Percentiles rank a stretch among this genome's conserved stretches.
These are phyloP conservation scores for Thalassiosira livingstoniorum DNA, from an alignment of 352 stramenopile genomes.

Conservation along the genomic window DNA sequence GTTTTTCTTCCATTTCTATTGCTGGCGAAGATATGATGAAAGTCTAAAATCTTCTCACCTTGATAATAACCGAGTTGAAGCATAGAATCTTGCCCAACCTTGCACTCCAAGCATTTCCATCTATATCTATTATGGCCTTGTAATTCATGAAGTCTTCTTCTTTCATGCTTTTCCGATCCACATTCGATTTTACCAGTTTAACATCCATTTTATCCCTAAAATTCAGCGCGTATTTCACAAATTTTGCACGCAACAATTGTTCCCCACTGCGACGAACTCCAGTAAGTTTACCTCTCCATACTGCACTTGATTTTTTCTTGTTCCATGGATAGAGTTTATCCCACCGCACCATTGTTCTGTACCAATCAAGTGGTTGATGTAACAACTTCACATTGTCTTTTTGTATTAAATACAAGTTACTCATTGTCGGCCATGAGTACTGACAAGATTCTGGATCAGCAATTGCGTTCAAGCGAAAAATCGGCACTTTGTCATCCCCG, in stretches of 20 bases:
- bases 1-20: neutral
- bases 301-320: conserved; percentile 40
- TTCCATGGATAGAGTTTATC: conserved; percentile 50
- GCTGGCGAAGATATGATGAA: neutral
- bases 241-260: conserved; percentile 29
- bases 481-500: conserved; percentile 40
- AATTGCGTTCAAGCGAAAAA: conserved; percentile 52
- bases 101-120: conserved; percentile 64
- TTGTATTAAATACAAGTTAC: conserved; percentile 37
- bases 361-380: conserved; percentile 30
- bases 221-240: conserved; percentile 27
- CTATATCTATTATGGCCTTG: conserved; percentile 62
- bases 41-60: conserved; percentile 33
- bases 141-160: conserved; percentile 56
- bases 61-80: conserved; percentile 61
- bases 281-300: conserved; percentile 50
- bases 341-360: conserved; percentile 32
- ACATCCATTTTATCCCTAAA: conserved; percentile 49
- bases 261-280: conserved; percentile 32
- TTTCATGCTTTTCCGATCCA: conserved; percentile 30
- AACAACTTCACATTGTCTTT: conserved; percentile 31
- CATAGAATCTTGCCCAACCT: conserved; percentile 59
- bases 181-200: conserved; percentile 8
- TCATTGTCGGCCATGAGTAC: conserved; percentile 41
- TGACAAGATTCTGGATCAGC: conserved; percentile 9